Evolutionary conservation across 2,329 filamentous ascomycete genomes (phyloP).

Genomic region (Graphilbum sp.): DNA sequence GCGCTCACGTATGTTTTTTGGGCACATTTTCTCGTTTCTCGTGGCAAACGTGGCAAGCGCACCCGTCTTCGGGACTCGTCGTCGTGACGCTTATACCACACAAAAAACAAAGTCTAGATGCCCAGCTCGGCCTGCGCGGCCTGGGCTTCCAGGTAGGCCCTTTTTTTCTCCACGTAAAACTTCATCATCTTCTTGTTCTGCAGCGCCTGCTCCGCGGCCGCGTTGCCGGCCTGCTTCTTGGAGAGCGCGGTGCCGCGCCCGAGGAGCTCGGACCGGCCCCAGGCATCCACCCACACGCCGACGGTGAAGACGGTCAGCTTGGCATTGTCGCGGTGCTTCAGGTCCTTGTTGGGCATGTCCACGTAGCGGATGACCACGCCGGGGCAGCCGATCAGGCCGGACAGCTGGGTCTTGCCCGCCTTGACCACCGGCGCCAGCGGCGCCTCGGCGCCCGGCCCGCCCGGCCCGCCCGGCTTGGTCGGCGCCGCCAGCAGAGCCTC

Average conservation of each 20-base stretch:
- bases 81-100: no score
- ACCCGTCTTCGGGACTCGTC: no score
- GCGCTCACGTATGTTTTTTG: no score
- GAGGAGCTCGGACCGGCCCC: conserved; percentile 46
- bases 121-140: neutral
- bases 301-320: conserved; percentile 44
- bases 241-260: conserved; percentile 46
- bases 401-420: conserved; percentile 35
- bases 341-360: conserved; percentile 33
- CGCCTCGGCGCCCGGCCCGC: no score
- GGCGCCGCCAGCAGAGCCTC: neutral
- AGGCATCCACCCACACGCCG: conserved; percentile 49
- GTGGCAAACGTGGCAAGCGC: no score
- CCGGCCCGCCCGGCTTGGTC: no score
- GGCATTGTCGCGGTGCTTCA: conserved; percentile 31
- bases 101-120: no score
- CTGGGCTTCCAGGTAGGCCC: conserved; percentile 16
- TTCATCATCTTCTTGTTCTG: conserved; percentile 48
- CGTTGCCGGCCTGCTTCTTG: conserved; percentile 53
- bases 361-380: conserved; percentile 46
- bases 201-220: conserved; percentile 48
- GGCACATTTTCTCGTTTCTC: no score
- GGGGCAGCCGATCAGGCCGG: conserved; percentile 33
- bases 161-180: conserved; percentile 30
- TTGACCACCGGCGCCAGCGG: neutral